Percentiles rank a stretch among this genome's conserved stretches.
phyloP scores from a whole-genome alignment of 257 asterid species.

The Asclepias syriaca region DNA sequence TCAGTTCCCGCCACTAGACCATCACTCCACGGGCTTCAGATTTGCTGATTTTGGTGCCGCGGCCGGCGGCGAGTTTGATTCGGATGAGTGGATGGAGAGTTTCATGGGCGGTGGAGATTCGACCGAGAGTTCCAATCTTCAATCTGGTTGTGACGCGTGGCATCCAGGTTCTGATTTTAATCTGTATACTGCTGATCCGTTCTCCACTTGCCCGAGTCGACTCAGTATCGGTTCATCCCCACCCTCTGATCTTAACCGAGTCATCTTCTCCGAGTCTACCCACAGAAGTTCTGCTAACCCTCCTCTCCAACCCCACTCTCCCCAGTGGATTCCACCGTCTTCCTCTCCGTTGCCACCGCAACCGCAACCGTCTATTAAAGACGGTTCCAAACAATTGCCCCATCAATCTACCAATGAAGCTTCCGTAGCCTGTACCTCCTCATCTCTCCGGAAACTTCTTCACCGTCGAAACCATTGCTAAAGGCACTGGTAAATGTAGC shows the following conservation, averaged over 20 bases:
- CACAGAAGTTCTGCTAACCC: slow-evolving; percentile 16
- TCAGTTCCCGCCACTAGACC: slow-evolving; percentile 63
- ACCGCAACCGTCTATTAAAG: slow-evolving; percentile 15
- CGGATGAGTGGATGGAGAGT: slow-evolving; percentile 99
- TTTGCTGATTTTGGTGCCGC: slow-evolving; percentile 60
- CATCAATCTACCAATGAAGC: slow-evolving; percentile 19
- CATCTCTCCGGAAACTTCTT: slow-evolving; percentile 37
- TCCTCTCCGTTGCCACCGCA: slow-evolving; percentile 16
- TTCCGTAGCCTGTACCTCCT: slow-evolving; percentile 24
- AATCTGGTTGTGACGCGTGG: slow-evolving; percentile 69
- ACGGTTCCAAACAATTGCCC: slow-evolving; percentile 10
- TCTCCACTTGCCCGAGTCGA: slow-evolving; percentile 35
- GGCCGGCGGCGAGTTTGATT: slow-evolving; percentile 69
- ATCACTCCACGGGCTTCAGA: slow-evolving; percentile 44
- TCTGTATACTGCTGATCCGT: slow-evolving; percentile 53
- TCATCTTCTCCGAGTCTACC: slow-evolving; percentile 41
- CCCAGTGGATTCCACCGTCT: slow-evolving; percentile 38
- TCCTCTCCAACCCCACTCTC: slow-evolving; percentile 19
- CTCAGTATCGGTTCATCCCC: slow-evolving; percentile 41
- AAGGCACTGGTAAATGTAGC: slow-evolving; percentile 65
- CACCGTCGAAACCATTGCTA: slow-evolving; percentile 46
- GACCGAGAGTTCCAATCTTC: slow-evolving; percentile 56
- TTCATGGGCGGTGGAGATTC: slow-evolving; percentile 82
- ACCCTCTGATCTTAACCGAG: slow-evolving; percentile 62
- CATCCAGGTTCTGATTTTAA: slow-evolving; percentile 45